Conservation (phyloP, 1,284 basidiomycete species). For the Ganoderma resinaceum region DNA sequence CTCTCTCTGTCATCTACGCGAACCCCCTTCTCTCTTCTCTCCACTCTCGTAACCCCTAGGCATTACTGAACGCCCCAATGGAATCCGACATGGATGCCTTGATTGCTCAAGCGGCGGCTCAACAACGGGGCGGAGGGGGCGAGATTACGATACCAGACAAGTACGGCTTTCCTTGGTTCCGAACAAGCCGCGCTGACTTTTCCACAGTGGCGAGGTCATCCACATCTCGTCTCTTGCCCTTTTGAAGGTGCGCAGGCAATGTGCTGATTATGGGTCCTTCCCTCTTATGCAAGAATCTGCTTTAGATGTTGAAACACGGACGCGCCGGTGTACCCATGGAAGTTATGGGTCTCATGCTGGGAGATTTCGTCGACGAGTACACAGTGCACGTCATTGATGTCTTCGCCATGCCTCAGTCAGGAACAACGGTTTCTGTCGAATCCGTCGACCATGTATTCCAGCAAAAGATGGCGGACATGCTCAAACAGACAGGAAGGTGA, state of each 20-base stretch:
- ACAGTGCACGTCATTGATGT: constrained; percentile 98
- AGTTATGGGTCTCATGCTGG: constrained; percentile 99
- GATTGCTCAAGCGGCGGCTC: constrained; percentile 53
- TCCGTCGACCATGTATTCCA: constrained; percentile 99
- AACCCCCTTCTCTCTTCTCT: constrained; percentile 15
- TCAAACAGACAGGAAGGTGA: constrained; percentile 98
- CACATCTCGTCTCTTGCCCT: constrained; percentile 95
- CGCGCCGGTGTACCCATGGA: constrained; percentile 99
- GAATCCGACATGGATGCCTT: constrained; percentile 62
- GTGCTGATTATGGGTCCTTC: neutral
- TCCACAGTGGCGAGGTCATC: constrained; percentile 88
- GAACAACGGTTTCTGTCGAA: constrained; percentile 98
- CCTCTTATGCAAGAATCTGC: neutral
- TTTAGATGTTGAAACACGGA: constrained; percentile 98
- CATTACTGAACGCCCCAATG: constrained; percentile 44
- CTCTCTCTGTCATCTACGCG: constrained; percentile 13
- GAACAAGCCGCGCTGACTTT: constrained; percentile 8
- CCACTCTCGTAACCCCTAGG: constrained; percentile 8
- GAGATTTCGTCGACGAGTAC: constrained; percentile 99
- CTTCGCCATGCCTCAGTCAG: constrained; percentile 99
- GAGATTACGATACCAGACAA: constrained; percentile 76
- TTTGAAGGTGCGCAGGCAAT: constrained; percentile 70
- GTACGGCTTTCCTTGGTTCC: constrained; percentile 45
- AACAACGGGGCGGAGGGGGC: constrained; percentile 39
- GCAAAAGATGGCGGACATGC: constrained; percentile 98